Evolutionary conservation across 768 basidiomycete species (phyloP).

Genomic region (Pisolithus orientalis): DNA sequence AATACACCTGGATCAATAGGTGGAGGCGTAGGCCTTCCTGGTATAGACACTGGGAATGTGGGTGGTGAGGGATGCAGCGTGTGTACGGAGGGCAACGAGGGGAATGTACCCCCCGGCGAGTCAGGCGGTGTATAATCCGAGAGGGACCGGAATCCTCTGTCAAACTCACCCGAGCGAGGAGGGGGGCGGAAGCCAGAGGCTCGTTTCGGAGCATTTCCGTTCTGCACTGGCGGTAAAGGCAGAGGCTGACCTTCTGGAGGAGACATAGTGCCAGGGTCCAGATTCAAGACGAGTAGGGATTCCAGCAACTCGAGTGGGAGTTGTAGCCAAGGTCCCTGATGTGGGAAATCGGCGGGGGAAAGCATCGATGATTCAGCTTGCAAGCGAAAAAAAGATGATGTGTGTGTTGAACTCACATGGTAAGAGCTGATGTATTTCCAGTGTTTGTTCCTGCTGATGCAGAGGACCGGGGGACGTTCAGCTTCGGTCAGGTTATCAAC

Average conservation of each 20-base stretch:
- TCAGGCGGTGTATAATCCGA: constrained; percentile 41
- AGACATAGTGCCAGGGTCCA: constrained; percentile 62
- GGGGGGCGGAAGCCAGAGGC: constrained; percentile 14
- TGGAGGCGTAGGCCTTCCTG: constrained; percentile 69
- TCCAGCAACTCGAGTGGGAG: constrained; percentile 82
- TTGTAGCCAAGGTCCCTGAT: constrained; percentile 87
- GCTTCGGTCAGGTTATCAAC: constrained; percentile 33
- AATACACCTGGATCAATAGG: constrained; percentile 90
- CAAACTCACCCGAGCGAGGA: constrained; percentile 26
- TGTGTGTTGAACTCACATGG: constrained; percentile 50
- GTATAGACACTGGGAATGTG: constrained; percentile 47
- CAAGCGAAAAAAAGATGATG: neutral
- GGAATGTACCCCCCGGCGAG: constrained; percentile 33
- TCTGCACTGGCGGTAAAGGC: constrained; percentile 22
- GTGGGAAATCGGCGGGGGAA: neutral
- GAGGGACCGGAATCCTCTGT: constrained; percentile 40
- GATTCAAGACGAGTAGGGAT: constrained; percentile 70
- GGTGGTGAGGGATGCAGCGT: constrained; percentile 29
- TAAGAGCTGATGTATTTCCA: constrained; percentile 92
- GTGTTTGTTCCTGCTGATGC: constrained; percentile 90
- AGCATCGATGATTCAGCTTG: neutral
- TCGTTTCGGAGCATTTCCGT: constrained; percentile 7
- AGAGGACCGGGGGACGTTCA: constrained; percentile 58
- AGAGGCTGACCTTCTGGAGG: constrained; percentile 39
- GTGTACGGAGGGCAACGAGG: constrained; percentile 29